Percentiles rank a stretch among this genome's conserved stretches.
phyloP scores from a whole-genome alignment of 139 green algal species.

The Zygnema circumcarinatum region DNA sequence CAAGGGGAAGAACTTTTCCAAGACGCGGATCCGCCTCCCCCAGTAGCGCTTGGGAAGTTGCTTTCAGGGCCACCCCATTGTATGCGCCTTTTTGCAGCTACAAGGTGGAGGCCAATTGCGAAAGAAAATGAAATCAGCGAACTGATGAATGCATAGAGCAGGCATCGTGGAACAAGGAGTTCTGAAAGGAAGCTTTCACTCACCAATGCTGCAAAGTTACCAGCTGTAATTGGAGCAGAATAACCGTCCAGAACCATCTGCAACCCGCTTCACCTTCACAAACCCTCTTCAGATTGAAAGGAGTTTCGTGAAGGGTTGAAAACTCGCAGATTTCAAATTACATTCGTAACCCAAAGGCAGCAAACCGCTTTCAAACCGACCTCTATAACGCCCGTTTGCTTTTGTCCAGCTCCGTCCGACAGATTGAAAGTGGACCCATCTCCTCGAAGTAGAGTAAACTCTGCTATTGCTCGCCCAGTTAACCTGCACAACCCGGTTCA shows the following conservation, averaged over 20 bases:
- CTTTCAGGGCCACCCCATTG: conserved; percentile 26
- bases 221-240: conserved; percentile 52
- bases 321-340: neutral
- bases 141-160: neutral
- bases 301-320: neutral
- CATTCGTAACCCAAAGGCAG: neutral
- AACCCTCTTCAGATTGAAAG: too few relatives aligned
- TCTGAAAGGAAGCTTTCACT: neutral
- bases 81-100: conserved; percentile 15
- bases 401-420: conserved; percentile 11
- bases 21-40: neutral
- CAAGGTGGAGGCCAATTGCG: neutral
- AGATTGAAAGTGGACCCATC: conserved; percentile 52
- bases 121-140: neutral
- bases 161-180: neutral
- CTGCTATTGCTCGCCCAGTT: conserved; percentile 56
- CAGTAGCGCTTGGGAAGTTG: neutral
- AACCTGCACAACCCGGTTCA: too few relatives aligned
- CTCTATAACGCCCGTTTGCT: conserved; percentile 28
- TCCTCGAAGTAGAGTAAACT: conserved; percentile 57
- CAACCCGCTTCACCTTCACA: neutral
- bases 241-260: conserved; percentile 62
- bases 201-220: conserved; percentile 60
- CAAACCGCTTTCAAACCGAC: neutral
- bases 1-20: conserved; percentile 40